Evolutionary conservation across 1,284 basidiomycete genomes (phyloP), one percentile per base, ranked within the genome.

Genomic region (Moesziomyces sp.): DNA sequence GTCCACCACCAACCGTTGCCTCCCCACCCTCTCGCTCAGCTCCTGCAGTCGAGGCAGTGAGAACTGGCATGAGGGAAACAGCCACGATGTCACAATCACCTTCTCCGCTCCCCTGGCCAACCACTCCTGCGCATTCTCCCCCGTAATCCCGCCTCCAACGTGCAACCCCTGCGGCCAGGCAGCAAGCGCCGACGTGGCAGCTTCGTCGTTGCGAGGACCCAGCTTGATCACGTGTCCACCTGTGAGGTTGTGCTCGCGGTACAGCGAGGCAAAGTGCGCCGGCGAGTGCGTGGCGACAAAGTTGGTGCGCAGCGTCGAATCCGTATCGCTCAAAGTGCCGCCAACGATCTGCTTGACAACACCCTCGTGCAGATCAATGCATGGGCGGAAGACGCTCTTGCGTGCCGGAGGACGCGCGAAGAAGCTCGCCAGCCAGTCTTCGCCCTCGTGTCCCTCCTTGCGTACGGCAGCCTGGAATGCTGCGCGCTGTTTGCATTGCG

Each of bases 151-250:
- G 1, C 97, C 97, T 3, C 97, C 97, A 46, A 99, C 88, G 83
- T 99, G 97, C 45, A 99, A 85, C 6, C 89, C 91, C 14, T 88
- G 90, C 89, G 78, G 63, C 97, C 97, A 99, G 23, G 91, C 89
- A 11, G 84, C 83, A 14, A 98, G 86, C 1, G 95, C 95, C 60
- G 92, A 89, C 66, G 86, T 88, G 7, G 97, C 96, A 10, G 95
- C 93, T 11, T 87, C 88, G 71, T 97, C 94, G 79, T 99, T 99
- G 3, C 85, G 84, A 1, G 91, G 89, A 5, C 97, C 97, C 8
- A 99, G 89, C 86, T 97, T 99, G 80, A 99, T 98, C 38, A 99
- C 90, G 87, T 99, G 97, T 0, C 93, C 95, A 0, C 96, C 97
- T 43, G 86, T 86, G 1, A 99, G 88, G 23, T 86, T 85, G 77